phyloP scores from a whole-genome alignment of 768 basidiomycete genomes.

The Suillus brevipes region DNA sequence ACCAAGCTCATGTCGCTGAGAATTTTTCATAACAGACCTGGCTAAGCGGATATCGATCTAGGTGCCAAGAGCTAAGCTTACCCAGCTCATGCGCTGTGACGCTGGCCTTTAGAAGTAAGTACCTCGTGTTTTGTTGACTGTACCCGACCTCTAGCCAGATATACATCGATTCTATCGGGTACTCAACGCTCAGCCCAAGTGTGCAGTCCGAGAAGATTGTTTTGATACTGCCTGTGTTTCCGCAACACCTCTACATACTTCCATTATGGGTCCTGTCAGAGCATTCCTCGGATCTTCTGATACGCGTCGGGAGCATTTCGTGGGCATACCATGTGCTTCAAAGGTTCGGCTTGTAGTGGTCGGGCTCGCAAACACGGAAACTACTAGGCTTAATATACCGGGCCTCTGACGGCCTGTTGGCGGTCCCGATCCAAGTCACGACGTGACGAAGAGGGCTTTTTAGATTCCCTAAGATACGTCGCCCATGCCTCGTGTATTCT shows the following conservation, averaged over 20 bases:
- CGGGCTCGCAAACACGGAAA: background rate
- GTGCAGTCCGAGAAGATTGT: background rate
- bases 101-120: background rate
- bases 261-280: background rate
- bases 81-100: background rate
- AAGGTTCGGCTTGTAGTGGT: background rate
- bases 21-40: background rate
- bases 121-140: background rate
- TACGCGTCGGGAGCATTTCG: background rate
- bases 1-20: background rate
- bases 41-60: background rate
- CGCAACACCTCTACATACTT: background rate
- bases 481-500: background rate
- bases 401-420: background rate
- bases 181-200: background rate
- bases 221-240: background rate
- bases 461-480: background rate
- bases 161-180: background rate
- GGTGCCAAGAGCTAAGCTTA: background rate
- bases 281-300: background rate
- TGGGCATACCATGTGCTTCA: slow-evolving; percentile 1
- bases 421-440: background rate
- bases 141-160: background rate
- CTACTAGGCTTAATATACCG: background rate
- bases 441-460: background rate